Conservation (phyloP, 176 grass and related monocot genomes). For the Rhynchospora pubera region DNA sequence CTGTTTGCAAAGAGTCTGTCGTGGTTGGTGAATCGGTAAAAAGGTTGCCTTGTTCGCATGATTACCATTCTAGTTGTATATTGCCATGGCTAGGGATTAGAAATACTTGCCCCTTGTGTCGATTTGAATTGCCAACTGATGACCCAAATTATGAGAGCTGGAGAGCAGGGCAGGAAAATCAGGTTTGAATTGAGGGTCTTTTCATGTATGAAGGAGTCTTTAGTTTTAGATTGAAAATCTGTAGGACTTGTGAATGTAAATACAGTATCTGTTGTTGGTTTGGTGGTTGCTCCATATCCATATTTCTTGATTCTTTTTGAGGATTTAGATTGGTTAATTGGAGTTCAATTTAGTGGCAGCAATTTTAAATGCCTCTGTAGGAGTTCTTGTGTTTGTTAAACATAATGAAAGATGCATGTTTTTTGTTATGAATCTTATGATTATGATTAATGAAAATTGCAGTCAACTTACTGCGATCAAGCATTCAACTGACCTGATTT, state of each 20-base stretch:
- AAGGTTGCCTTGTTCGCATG: conserved; percentile 61
- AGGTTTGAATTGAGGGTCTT: conserved; percentile 26
- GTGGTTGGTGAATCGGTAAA: conserved; percentile 39
- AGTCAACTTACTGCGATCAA: background rate
- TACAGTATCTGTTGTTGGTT: conserved; percentile 25
- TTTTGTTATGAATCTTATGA: too few relatives aligned
- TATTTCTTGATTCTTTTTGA: conserved; percentile 1
- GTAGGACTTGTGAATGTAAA: conserved; percentile 17
- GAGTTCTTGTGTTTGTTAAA: background rate
- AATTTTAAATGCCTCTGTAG: conserved; percentile 7
- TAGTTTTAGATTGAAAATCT: background rate
- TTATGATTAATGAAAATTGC: background rate
- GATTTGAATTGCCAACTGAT: conserved; percentile 74
- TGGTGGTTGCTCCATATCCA: background rate
- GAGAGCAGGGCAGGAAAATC: conserved; percentile 26
- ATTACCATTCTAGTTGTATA: conserved; percentile 72
- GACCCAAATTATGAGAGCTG: conserved; percentile 63
- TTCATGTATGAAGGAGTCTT: background rate
- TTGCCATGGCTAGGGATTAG: conserved; percentile 69
- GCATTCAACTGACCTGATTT: background rate
- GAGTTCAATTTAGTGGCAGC: conserved; percentile 9
- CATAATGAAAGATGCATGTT: conserved; percentile 7
- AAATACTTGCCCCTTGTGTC: conserved; percentile 86
- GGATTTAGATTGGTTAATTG: background rate
- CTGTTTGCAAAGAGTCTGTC: conserved; percentile 73